A percentile compares a stretch with the other conserved stretches of the same genome.
These are phyloP conservation scores for Mikania micrantha DNA, from an alignment of 129 eudicot species.

Conservation along the genomic window DNA sequence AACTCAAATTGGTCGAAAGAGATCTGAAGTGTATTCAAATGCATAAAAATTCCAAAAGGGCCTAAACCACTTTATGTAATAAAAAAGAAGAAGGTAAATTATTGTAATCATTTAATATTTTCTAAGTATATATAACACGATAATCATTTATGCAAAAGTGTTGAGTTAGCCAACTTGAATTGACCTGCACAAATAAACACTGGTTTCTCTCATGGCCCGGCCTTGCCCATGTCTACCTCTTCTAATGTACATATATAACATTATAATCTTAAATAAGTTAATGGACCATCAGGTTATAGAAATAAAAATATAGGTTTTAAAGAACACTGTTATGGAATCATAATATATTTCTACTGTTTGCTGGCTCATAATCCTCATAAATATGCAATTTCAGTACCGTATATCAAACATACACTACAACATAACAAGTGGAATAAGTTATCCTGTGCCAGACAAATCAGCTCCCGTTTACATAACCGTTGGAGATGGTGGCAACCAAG, in stretches of 20 bases:
- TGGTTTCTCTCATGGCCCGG: no score
- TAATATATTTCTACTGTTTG: not conserved
- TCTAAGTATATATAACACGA: not conserved
- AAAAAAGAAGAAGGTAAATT: not conserved
- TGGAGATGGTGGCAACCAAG: constrained; percentile 98
- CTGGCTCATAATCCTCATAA: not conserved
- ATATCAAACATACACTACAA: constrained; percentile 62
- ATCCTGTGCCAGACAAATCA: constrained; percentile 74
- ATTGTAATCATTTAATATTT: not conserved
- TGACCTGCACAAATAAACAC: no score
- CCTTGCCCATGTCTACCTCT: not conserved
- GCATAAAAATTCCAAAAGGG: not conserved
- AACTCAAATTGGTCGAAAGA: not conserved
- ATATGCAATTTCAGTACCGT: constrained; percentile 61
- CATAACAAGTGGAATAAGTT: constrained; percentile 39
- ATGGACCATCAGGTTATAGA: not conserved
- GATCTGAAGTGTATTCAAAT: not conserved
- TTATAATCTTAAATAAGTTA: not conserved
- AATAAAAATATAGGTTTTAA: not conserved
- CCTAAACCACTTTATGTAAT: not conserved
- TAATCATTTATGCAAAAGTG: not conserved
- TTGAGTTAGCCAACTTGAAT: not conserved
- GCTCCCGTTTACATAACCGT: constrained; percentile 95
- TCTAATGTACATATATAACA: not conserved
- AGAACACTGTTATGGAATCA: not conserved